A percentile compares a stretch with the other conserved stretches of the same genome.
These are phyloP conservation scores for Emericellopsis atlantica DNA, from an alignment of 2,329 filamentous ascomycete genomes.

Conservation along the genomic window DNA sequence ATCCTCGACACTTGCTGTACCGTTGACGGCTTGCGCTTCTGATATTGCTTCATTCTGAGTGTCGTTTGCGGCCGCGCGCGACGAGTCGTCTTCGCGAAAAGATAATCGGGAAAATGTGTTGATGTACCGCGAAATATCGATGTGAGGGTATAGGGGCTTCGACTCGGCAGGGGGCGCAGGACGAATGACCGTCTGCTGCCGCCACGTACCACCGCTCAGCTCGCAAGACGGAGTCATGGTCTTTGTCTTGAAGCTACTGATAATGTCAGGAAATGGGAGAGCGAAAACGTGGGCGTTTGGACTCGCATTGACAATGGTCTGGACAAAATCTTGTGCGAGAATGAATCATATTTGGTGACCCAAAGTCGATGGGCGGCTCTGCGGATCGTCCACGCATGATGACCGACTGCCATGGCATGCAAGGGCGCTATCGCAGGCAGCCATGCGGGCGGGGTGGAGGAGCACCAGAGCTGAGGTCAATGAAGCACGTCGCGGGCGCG, in stretches of 20 bases:
- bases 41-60: not conserved
- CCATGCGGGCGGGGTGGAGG: constrained; percentile 2
- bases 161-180: constrained; percentile 11
- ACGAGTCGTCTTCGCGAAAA: not conserved
- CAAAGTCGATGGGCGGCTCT: constrained; percentile 1
- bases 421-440: constrained; percentile 2
- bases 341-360: no score
- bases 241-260: no score
- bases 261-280: no score
- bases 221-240: not conserved
- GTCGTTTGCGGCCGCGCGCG: not conserved
- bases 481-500: constrained; percentile 1
- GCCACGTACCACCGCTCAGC: constrained; percentile 11
- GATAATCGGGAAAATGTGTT: not conserved
- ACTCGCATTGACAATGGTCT: no score
- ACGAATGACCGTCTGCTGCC: constrained; percentile 14
- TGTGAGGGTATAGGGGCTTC: constrained; percentile 11
- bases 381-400: not conserved
- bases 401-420: constrained; percentile 4
- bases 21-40: not conserved
- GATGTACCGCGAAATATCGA: constrained; percentile 1
- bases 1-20: not conserved
- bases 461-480: not conserved
- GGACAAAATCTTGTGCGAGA: not conserved
- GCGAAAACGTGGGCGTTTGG: no score